A percentile compares a stretch with the other conserved stretches of the same genome.
Evolutionary conservation across 257 asterid genomes (phyloP).

Genomic region (Solanum virginianum): DNA sequence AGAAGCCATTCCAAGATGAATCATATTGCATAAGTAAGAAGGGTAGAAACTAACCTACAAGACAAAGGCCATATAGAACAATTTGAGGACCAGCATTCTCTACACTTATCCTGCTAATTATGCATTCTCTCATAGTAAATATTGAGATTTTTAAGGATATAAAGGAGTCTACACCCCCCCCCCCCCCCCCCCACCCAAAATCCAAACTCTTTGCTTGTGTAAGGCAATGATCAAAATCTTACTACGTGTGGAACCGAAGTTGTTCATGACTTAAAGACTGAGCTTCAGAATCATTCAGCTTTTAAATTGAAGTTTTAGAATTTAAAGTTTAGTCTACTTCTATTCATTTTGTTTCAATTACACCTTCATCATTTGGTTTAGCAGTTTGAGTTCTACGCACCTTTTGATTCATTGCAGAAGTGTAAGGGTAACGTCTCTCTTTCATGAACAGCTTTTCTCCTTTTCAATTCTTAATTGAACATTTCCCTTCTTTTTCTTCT

Average conservation of each 20-base stretch:
- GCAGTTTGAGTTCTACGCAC: not conserved
- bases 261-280: not conserved
- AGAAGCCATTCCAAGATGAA: not conserved
- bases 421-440: not conserved
- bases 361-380: not conserved
- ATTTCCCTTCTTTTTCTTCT: not conserved
- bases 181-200: not conserved
- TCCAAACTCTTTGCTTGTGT: not conserved
- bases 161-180: not conserved
- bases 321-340: not conserved
- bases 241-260: not conserved
- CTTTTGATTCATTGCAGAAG: not conserved
- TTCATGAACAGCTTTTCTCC: not conserved
- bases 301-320: not conserved
- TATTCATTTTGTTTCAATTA: not conserved
- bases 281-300: not conserved
- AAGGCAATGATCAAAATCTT: not conserved
- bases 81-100: not conserved
- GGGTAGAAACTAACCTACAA: not conserved
- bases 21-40: not conserved
- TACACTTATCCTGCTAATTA: not conserved
- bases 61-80: not conserved
- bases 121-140: not conserved
- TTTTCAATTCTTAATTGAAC: not conserved
- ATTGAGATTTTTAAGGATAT: not conserved